Evolutionary conservation across 164 flowering plant genomes (phyloP).

Genomic region (Stephania cephalantha): DNA sequence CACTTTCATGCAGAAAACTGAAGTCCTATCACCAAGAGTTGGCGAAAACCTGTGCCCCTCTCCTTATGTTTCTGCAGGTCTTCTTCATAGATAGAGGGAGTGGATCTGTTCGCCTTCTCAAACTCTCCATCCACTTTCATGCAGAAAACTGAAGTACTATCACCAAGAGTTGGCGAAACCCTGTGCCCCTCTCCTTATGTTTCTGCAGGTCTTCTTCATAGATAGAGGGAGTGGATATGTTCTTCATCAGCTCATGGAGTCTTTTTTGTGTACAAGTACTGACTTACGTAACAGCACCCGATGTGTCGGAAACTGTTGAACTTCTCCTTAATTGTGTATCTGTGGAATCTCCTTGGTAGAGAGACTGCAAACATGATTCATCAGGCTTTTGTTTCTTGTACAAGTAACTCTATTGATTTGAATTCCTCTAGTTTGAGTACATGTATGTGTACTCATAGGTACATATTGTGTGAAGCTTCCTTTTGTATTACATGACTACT

Average conservation of each 20-base stretch:
- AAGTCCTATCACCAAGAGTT: constrained; percentile 33
- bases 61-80: constrained; percentile 25
- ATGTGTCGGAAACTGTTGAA: constrained; percentile 24
- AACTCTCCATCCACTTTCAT: constrained; percentile 12
- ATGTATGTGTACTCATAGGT: constrained; percentile 1
- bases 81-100: constrained; percentile 9
- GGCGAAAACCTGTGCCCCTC: constrained; percentile 34
- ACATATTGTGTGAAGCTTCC: background rate
- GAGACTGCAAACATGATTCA: background rate
- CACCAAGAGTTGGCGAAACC: constrained; percentile 34
- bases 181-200: constrained; percentile 30
- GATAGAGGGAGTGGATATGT: too few species aligned
- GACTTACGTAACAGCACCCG: too few species aligned
- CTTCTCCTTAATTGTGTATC: constrained; percentile 15
- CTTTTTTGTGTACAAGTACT: background rate
- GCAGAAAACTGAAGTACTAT: constrained; percentile 27
- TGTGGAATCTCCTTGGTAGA: background rate
- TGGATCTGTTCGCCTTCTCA: constrained; percentile 26
- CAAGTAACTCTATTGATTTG: background rate
- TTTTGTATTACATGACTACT: background rate
- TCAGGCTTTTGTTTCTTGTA: background rate
- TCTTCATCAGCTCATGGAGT: background rate
- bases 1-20: constrained; percentile 17
- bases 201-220: constrained; percentile 14
- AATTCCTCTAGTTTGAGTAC: background rate